Evolutionary conservation across 805 yeast genomes (phyloP), one percentile per base, ranked within the genome.

Genomic region (Lipomyces chichibuensis): DNA sequence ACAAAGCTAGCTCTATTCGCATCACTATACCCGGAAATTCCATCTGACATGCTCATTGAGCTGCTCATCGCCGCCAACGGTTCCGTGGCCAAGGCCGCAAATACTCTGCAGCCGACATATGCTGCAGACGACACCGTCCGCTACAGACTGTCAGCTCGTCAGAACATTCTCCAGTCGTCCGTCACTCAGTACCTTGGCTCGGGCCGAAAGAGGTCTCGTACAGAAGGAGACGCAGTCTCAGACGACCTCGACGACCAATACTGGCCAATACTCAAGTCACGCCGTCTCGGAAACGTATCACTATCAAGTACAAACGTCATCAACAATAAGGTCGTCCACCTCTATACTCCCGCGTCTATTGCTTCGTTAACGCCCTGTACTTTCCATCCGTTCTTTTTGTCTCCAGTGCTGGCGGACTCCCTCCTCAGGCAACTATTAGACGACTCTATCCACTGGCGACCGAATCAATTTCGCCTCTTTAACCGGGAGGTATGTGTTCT

Each of bases 381-480:
- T 1, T 77, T 87, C 55, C 82, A 84, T 64, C 78, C 77, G 57
- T 80, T 84, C 68, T 85, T 87, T 54, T 77, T 90, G 2, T 88
- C 91, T 0, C 66, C 75, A 0, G 79, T 81, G 0, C 65, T 85
- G 8, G 85, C 91, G 0, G 80, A 84, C 37, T 71, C 71, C 0
- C 72, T 88, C 1, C 75, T 88, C 1, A 63, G 73, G 13, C 78
- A 80, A 23, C 77, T 88, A 14, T 65, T 84, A 67, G 75, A 79
- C 0, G 85, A 83, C 49, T 75, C 80, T 4, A 71, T 78, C 0
- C 64, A 70, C 0, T 85, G 86, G 78, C 72, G 70, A 0, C 75
- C 78, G 8, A 80, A 82, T 29, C 79, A 81, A 69, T 90, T 90
- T 74, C 82, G 84, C 65, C 78, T 90, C 9, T 89, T 88, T 70